Evolutionary conservation across 495 filamentous ascomycete genomes (phyloP).

Genomic region (Sordaria brevicollis): DNA sequence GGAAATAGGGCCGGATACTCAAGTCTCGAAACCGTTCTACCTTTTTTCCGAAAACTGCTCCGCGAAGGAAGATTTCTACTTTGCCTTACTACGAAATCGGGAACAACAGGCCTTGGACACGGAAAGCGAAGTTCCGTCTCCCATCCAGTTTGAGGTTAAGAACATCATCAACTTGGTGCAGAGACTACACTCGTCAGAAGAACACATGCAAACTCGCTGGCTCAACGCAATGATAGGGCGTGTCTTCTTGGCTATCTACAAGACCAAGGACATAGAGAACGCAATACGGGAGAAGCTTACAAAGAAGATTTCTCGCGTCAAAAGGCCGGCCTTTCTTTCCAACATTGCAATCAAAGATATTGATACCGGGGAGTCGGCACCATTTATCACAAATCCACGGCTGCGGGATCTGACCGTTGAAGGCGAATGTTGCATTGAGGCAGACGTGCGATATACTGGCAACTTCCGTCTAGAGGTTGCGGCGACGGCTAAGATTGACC

Average conservation of each 20-base stretch:
- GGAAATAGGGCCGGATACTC: slow-evolving; percentile 40
- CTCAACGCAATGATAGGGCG: slow-evolving; percentile 85
- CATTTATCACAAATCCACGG: slow-evolving; percentile 79
- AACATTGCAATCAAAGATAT: slow-evolving; percentile 70
- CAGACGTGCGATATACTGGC: slow-evolving; percentile 78
- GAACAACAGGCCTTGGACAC: slow-evolving; percentile 47
- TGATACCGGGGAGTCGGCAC: slow-evolving; percentile 77
- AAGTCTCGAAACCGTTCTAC: slow-evolving; percentile 70
- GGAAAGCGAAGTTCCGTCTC: slow-evolving; percentile 51
- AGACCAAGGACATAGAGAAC: slow-evolving; percentile 69
- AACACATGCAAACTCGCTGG: slow-evolving; percentile 86
- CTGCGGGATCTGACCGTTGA: slow-evolving; percentile 86
- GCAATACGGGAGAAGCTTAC: slow-evolving; percentile 75
- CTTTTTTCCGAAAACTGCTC: slow-evolving; percentile 90
- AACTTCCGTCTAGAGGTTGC: slow-evolving; percentile 83
- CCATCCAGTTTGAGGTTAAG: slow-evolving; percentile 69
- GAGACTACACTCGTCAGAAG: slow-evolving; percentile 81
- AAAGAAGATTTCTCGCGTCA: slow-evolving; percentile 92
- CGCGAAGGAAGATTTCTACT: slow-evolving; percentile 97
- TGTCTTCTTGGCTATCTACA: slow-evolving; percentile 78
- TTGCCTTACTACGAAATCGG: slow-evolving; percentile 79
- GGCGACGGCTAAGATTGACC: slow-evolving; percentile 79
- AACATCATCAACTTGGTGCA: slow-evolving; percentile 83
- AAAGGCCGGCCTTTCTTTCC: slow-evolving; percentile 81
- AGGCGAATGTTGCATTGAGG: slow-evolving; percentile 76